Percentiles rank a stretch among this genome's conserved stretches.
Conservation (phyloP, 257 asterid species). For the Ajuga chamaepitys region DNA sequence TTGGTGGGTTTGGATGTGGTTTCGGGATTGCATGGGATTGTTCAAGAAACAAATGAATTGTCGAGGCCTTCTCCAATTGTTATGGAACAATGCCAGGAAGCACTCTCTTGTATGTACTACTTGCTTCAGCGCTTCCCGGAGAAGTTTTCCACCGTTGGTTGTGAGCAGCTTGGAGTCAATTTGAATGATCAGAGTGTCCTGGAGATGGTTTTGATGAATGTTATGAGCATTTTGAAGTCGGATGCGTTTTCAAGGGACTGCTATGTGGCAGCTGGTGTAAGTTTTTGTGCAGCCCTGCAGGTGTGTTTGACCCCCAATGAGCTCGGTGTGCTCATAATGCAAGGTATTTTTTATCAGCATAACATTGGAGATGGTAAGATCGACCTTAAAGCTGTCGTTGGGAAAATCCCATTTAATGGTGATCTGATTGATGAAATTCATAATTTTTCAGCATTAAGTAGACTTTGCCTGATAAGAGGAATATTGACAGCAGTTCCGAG, state of each 20-base stretch:
- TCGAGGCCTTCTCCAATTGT: constrained; percentile 89
- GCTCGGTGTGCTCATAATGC: constrained; percentile 65
- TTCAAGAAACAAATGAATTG: constrained; percentile 45
- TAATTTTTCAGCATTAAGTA: constrained; percentile 52
- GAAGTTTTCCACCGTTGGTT: constrained; percentile 25
- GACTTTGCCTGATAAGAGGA: constrained; percentile 91
- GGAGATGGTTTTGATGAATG: constrained; percentile 38
- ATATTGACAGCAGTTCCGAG: constrained; percentile 91
- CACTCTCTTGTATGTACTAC: constrained; percentile 89
- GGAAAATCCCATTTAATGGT: constrained; percentile 47
- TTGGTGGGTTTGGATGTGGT: constrained; percentile 73
- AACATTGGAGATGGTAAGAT: constrained; percentile 23
- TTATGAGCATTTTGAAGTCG: constrained; percentile 62
- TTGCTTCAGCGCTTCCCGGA: constrained; percentile 81
- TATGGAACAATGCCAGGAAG: constrained; percentile 97
- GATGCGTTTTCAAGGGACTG: constrained; percentile 82
- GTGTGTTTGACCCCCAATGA: constrained; percentile 60
- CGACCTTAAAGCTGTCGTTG: constrained; percentile 26
- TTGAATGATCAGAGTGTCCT: constrained; percentile 22
- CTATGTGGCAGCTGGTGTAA: constrained; percentile 93
- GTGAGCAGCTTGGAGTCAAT: constrained; percentile 13
- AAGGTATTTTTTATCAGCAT: constrained; percentile 52
- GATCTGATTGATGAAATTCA: constrained; percentile 50
- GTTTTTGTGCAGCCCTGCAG: constrained; percentile 78
- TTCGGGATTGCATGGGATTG: constrained; percentile 51